phyloP scores from a whole-genome alignment of 2,329 filamentous ascomycete genomes.

The Leptographium lundbergii region DNA sequence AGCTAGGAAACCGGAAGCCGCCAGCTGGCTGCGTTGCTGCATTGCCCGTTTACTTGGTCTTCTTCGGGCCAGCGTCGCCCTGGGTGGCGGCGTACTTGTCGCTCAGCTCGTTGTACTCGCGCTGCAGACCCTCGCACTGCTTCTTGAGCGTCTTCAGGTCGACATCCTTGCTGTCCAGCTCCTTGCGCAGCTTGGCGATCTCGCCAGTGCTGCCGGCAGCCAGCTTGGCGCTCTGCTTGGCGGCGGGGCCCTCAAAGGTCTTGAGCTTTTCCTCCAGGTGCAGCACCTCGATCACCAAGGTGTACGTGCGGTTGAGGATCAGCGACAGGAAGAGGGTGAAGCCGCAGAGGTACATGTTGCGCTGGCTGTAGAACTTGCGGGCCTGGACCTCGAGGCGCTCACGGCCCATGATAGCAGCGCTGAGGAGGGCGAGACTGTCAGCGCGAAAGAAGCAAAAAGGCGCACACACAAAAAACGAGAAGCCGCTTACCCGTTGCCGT shows the following conservation, averaged over 20 bases:
- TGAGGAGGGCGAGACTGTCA: constrained; percentile 16
- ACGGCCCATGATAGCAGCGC: constrained; percentile 64
- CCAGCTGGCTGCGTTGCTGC: no score
- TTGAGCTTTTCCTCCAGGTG: constrained; percentile 86
- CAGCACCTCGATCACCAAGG: constrained; percentile 87
- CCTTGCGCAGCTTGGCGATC: constrained; percentile 54
- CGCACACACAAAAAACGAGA: neutral
- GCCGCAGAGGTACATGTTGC: constrained; percentile 99
- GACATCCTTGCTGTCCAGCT: constrained; percentile 66
- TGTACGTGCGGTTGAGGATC: constrained; percentile 98
- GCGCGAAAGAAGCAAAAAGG: neutral
- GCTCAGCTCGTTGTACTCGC: constrained; percentile 75
- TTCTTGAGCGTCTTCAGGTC: constrained; percentile 86
- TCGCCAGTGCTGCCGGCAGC: constrained; percentile 63
- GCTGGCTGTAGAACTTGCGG: constrained; percentile 99
- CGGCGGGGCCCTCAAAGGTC: constrained; percentile 53
- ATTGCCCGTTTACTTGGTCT: constrained; percentile 34
- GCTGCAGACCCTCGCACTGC: constrained; percentile 70
- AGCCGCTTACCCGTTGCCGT: constrained; percentile 33
- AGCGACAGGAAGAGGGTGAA: constrained; percentile 98
- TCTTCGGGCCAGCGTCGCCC: constrained; percentile 39
- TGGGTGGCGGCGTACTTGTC: constrained; percentile 61
- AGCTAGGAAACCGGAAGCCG: no score
- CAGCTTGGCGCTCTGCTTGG: constrained; percentile 38
- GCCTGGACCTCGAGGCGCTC: constrained; percentile 98